phyloP scores from a whole-genome alignment of 2,329 filamentous ascomycete species.

The Pseudogymnoascus verrucosus region DNA sequence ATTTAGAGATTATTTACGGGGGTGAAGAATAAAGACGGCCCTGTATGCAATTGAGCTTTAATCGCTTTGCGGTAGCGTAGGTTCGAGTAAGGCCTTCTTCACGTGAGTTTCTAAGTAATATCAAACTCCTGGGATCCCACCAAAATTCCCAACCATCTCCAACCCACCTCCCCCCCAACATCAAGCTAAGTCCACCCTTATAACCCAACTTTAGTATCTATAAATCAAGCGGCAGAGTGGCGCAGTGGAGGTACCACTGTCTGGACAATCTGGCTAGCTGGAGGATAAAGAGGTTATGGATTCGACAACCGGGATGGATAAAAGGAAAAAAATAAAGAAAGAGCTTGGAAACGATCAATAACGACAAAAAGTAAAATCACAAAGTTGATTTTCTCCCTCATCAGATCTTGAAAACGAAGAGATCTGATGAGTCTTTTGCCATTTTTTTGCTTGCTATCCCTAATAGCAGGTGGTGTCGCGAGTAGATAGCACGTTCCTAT shows the following conservation, averaged over 20 bases:
- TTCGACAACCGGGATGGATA: not conserved
- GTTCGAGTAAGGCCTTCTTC: not conserved
- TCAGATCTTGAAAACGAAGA: not conserved
- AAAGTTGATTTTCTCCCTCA: not conserved
- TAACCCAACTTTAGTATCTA: not conserved
- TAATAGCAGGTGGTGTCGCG: not conserved
- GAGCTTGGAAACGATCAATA: not conserved
- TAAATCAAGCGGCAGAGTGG: not conserved
- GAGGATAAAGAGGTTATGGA: not conserved
- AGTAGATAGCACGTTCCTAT: not conserved
- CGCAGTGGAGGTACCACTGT: not conserved
- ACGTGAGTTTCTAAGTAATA: not conserved
- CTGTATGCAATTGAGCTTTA: not conserved
- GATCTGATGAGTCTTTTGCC: not conserved
- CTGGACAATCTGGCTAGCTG: not conserved
- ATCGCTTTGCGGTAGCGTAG: not conserved
- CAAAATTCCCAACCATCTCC: not conserved
- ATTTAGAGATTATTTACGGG: not conserved
- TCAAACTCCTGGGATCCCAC: not conserved
- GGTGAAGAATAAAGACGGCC: not conserved
- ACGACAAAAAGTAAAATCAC: not conserved
- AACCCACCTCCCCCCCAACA: not conserved
- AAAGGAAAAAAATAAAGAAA: not conserved
- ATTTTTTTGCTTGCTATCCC: not conserved
- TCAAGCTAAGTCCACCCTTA: not conserved